These are phyloP conservation scores for Phytophthora nicotianae DNA, from an alignment of 352 stramenopile species.

Conservation along the genomic window DNA sequence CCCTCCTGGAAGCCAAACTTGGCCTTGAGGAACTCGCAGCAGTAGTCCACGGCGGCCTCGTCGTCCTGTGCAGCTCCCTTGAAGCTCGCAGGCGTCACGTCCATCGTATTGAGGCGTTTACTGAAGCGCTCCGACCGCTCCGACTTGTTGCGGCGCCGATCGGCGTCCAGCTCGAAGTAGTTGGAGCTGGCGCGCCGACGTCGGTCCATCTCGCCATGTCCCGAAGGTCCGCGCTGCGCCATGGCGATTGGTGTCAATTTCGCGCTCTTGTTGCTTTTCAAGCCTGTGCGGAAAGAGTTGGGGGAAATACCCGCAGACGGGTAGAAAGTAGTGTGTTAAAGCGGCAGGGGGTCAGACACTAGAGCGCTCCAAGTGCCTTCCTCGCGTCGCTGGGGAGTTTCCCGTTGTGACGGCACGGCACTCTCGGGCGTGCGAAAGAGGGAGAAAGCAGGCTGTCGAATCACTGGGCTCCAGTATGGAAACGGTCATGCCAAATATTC, in stretches of 20 bases:
- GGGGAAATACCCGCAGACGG: slow-evolving; percentile 16
- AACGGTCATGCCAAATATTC: slow-evolving; percentile 36
- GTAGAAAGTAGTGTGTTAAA: slow-evolving; percentile 15
- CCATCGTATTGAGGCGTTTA: slow-evolving; percentile 56
- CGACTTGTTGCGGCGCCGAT: slow-evolving; percentile 75
- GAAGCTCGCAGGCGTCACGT: slow-evolving; percentile 43
- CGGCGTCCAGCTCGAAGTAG: slow-evolving; percentile 84
- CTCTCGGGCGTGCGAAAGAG: slow-evolving; percentile 26
- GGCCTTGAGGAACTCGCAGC: slow-evolving; percentile 73
- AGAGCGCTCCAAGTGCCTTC: slow-evolving; percentile 13
- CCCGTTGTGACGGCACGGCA: slow-evolving; percentile 25
- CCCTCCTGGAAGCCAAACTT: slow-evolving; percentile 89
- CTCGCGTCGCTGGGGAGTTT: slow-evolving; percentile 28
- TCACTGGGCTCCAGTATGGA: slow-evolving; percentile 21
- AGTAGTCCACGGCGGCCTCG: slow-evolving; percentile 83
- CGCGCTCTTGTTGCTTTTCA: neutral
- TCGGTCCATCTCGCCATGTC: slow-evolving; percentile 40
- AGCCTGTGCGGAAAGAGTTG: slow-evolving; percentile 1
- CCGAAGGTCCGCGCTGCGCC: slow-evolving; percentile 37
- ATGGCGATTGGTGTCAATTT: slow-evolving; percentile 19
- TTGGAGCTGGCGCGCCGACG: slow-evolving; percentile 78
- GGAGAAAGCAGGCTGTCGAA: slow-evolving; percentile 4
- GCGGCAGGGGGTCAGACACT: slow-evolving; percentile 25
- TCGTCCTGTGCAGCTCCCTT: slow-evolving; percentile 74
- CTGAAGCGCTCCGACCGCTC: slow-evolving; percentile 69